Evolutionary conservation across 352 stramenopile genomes (phyloP).

Genomic region (Peronospora farinosa): DNA sequence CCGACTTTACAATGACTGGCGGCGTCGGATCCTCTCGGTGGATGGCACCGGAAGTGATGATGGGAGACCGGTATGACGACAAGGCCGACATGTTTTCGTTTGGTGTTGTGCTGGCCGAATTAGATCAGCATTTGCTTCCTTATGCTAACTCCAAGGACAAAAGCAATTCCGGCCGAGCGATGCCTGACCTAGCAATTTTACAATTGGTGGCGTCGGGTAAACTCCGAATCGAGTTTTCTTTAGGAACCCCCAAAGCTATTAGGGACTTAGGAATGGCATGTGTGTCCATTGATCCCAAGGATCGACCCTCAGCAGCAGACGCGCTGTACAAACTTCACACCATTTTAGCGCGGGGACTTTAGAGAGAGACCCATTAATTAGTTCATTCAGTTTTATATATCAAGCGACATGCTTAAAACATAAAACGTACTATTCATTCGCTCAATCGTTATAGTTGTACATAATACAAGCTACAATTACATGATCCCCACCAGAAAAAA

Average conservation of each 20-base stretch:
- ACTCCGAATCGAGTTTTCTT: conserved; percentile 39
- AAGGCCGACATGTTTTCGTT: conserved; percentile 49
- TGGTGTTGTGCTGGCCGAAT: conserved; percentile 34
- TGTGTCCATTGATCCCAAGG: conserved; percentile 30
- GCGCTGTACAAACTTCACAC: conserved; percentile 39
- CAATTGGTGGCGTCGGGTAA: conserved; percentile 40
- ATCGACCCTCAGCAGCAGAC: conserved; percentile 34
- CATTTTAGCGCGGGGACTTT: conserved; percentile 22
- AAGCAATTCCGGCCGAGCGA: conserved; percentile 11
- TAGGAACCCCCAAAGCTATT: conserved; percentile 14
- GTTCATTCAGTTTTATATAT: conserved; percentile 15
- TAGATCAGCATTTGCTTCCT: conserved; percentile 31
- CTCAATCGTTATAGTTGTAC: no score
- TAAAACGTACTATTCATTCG: no score
- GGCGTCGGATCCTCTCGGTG: conserved; percentile 35
- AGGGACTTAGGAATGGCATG: conserved; percentile 30
- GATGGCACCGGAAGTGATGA: conserved; percentile 45
- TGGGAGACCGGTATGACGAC: conserved; percentile 37
- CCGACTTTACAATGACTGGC: conserved; percentile 33
- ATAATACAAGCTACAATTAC: no score
- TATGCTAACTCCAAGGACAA: conserved; percentile 30
- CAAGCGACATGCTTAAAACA: conserved; percentile 7
- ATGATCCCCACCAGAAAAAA: no score
- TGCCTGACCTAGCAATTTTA: conserved; percentile 36
- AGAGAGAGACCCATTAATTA: conserved; percentile 6